Conservation (phyloP, 2,329 filamentous ascomycete species). For the Dactylonectria estremocensis region DNA sequence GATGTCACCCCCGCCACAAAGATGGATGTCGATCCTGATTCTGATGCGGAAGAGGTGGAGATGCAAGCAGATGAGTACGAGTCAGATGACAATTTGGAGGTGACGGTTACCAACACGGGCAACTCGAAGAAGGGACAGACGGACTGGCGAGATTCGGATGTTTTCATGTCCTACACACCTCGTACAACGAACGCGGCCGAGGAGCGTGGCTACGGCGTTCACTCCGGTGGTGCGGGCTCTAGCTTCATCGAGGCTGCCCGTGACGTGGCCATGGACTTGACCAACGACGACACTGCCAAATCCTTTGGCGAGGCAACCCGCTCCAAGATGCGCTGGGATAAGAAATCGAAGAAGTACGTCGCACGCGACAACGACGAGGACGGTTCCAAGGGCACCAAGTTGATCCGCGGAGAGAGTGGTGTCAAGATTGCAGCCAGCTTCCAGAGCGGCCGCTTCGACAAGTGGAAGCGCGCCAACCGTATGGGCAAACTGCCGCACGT, state of each 20-base stretch:
- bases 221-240: conserved; percentile 80
- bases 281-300: conserved; percentile 87
- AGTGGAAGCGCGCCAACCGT: conserved; percentile 90
- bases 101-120: conserved; percentile 76
- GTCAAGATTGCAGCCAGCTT: conserved; percentile 97
- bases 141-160: conserved; percentile 86
- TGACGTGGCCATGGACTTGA: conserved; percentile 91
- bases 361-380: conserved; percentile 93
- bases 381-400: conserved; percentile 79
- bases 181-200: conserved; percentile 85
- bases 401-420: conserved; percentile 91
- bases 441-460: conserved; percentile 93
- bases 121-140: conserved; percentile 69
- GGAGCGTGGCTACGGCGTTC: conserved; percentile 93
- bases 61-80: conserved; percentile 64
- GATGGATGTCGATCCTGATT: conserved; percentile 47
- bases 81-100: conserved; percentile 75
- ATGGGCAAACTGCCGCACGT: conserved; percentile 84
- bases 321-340: conserved; percentile 92
- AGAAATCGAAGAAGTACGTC: conserved; percentile 96
- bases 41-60: conserved; percentile 54
- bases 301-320: conserved; percentile 84
- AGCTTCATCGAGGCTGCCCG: conserved; percentile 93
- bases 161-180: conserved; percentile 97
- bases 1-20: conserved; percentile 54